These are phyloP conservation scores for Phenoliferia sp. DNA, from an alignment of 1,284 basidiomycete genomes.

Conservation along the genomic window DNA sequence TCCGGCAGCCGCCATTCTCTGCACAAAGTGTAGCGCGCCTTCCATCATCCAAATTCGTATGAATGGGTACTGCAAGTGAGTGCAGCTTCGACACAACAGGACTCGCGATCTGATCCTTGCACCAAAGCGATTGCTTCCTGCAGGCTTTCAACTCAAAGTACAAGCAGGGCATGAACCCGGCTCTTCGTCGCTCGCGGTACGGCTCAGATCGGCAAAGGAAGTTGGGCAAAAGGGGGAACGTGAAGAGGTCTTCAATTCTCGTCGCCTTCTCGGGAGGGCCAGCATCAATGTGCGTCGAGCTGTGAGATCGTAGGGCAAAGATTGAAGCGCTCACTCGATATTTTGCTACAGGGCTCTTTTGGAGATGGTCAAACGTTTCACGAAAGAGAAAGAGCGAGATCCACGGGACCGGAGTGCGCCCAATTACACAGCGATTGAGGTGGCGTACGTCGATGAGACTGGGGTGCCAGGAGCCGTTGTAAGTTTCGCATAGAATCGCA, in stretches of 20 bases:
- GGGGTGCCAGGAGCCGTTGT: conserved; percentile 7
- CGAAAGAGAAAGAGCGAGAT: background rate
- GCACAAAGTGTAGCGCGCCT: background rate
- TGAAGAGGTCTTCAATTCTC: background rate
- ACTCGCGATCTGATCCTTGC: background rate
- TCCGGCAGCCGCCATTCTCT: background rate
- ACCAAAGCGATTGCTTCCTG: background rate
- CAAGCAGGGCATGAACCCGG: background rate
- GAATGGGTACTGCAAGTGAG: background rate
- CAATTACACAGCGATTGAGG: conserved; percentile 5
- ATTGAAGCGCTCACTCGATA: background rate
- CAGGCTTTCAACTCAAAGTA: background rate
- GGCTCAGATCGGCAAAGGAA: background rate
- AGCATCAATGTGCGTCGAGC: conserved; percentile 1
- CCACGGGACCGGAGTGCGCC: background rate
- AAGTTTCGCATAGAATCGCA: background rate
- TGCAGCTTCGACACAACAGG: background rate
- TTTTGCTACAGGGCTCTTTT: background rate
- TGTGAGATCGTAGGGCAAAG: background rate
- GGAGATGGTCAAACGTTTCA: background rate
- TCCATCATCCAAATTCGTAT: background rate
- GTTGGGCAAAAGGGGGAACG: background rate
- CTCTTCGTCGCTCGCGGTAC: background rate
- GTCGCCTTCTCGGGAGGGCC: conserved; percentile 9
- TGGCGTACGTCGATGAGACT: conserved; percentile 24